A percentile compares a stretch with the other conserved stretches of the same genome.
Evolutionary conservation across 2,329 filamentous ascomycete genomes (phyloP).

Genomic region (Ceratocystis cubensis): DNA sequence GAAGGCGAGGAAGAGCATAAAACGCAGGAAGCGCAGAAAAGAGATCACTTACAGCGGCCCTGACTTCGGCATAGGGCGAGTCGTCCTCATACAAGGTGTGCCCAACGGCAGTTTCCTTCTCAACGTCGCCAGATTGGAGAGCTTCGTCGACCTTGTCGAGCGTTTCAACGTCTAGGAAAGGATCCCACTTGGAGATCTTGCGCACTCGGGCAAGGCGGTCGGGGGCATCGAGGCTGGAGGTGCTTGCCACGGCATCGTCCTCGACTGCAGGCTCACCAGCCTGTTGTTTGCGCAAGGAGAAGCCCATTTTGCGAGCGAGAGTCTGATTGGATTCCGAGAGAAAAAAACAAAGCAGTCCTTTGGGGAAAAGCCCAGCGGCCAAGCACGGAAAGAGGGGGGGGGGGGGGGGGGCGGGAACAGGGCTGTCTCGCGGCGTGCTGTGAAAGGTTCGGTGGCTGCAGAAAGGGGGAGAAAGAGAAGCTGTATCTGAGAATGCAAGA

Average conservation of each 20-base stretch:
- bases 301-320: slow-evolving; percentile 14
- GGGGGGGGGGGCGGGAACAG: slow-evolving; percentile 8
- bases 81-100: slow-evolving; percentile 39
- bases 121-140: slow-evolving; percentile 33
- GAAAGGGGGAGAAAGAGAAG: background rate
- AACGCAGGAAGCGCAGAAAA: slow-evolving; percentile 35
- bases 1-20: slow-evolving; percentile 23
- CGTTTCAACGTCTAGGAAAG: slow-evolving; percentile 42
- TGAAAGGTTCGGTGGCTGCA: slow-evolving; percentile 8
- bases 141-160: slow-evolving; percentile 40
- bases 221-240: slow-evolving; percentile 13
- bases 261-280: slow-evolving; percentile 9
- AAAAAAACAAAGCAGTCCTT: slow-evolving; percentile 10
- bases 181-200: slow-evolving; percentile 39
- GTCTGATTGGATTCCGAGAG: slow-evolving; percentile 13
- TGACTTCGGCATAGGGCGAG: slow-evolving; percentile 43
- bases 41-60: slow-evolving; percentile 26
- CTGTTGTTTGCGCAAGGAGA: slow-evolving; percentile 19
- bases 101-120: slow-evolving; percentile 36
- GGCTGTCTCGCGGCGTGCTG: background rate
- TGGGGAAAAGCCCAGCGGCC: slow-evolving; percentile 8
- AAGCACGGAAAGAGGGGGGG: background rate
- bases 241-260: slow-evolving; percentile 5
- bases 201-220: slow-evolving; percentile 14
- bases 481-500: background rate